phyloP scores from a whole-genome alignment of 2,329 filamentous ascomycete genomes.

The Alternaria sp. region DNA sequence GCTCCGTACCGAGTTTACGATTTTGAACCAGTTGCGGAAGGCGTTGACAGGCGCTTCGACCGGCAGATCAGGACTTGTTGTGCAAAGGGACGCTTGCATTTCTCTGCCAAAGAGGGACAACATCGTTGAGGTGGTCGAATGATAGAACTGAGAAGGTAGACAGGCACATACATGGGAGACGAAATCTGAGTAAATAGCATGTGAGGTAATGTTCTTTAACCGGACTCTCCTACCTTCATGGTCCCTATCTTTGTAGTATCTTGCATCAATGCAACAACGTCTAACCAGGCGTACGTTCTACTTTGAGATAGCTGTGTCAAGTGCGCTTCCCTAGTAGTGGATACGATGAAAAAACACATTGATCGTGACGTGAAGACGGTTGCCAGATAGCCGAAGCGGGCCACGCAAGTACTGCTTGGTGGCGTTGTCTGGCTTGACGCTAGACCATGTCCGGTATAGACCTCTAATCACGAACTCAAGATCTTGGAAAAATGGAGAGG shows the following conservation, averaged over 20 bases:
- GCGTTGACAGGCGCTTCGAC: slow-evolving; percentile 5
- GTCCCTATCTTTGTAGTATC: background rate
- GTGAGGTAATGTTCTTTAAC: background rate
- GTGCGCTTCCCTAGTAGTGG: background rate
- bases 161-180: background rate
- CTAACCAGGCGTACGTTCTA: background rate
- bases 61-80: background rate
- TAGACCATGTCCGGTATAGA: background rate
- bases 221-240: background rate
- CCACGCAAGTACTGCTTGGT: slow-evolving; percentile 8
- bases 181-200: background rate
- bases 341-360: background rate
- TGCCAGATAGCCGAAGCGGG: slow-evolving; percentile 18
- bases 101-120: background rate
- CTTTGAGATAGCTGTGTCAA: too few species aligned
- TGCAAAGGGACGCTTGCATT: background rate
- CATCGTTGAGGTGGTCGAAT: background rate
- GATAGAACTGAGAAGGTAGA: background rate
- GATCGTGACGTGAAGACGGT: background rate
- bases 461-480: background rate
- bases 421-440: slow-evolving; percentile 5
- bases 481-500: slow-evolving; percentile 4
- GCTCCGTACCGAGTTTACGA: slow-evolving; percentile 62
- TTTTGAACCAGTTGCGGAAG: slow-evolving; percentile 54
- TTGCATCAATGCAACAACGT: background rate